phyloP scores from a whole-genome alignment of 2,329 filamentous ascomycete genomes.

The Aspergillus alliaceus region DNA sequence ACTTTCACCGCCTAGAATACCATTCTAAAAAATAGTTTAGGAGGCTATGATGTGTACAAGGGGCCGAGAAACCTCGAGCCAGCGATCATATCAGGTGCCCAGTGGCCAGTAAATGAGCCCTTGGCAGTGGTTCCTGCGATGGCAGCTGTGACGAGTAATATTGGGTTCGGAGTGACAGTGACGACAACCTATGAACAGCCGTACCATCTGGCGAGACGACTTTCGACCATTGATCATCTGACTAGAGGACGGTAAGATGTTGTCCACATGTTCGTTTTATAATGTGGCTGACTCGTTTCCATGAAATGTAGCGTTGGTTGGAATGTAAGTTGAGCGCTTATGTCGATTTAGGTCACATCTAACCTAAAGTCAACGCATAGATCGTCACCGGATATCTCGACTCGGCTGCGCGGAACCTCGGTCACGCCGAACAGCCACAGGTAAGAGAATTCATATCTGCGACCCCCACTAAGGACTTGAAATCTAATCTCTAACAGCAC shows the following conservation, averaged over 20 bases:
- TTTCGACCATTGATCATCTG: conserved; percentile 67
- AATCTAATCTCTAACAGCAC: conserved; percentile 43
- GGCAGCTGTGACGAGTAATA: conserved; percentile 65
- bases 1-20: background rate
- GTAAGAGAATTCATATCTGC: conserved; percentile 13
- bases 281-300: background rate
- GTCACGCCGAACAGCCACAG: conserved; percentile 54
- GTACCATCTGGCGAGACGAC: conserved; percentile 64
- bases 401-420: conserved; percentile 64
- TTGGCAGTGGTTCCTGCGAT: conserved; percentile 64
- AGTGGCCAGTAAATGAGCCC: conserved; percentile 72
- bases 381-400: conserved; percentile 70
- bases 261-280: too few relatives aligned
- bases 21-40: conserved; percentile 26
- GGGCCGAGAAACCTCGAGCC: conserved; percentile 60
- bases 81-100: conserved; percentile 62
- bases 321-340: conserved; percentile 44
- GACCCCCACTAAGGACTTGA: background rate
- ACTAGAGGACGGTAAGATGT: conserved; percentile 57
- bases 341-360: conserved; percentile 7
- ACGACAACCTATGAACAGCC: conserved; percentile 70
- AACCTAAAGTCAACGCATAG: conserved; percentile 23
- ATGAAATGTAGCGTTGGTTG: conserved; percentile 49
- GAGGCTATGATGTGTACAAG: conserved; percentile 69
- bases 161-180: conserved; percentile 69